Conservation (phyloP, 129 eudicot genomes). For the Logfia minima region DNA sequence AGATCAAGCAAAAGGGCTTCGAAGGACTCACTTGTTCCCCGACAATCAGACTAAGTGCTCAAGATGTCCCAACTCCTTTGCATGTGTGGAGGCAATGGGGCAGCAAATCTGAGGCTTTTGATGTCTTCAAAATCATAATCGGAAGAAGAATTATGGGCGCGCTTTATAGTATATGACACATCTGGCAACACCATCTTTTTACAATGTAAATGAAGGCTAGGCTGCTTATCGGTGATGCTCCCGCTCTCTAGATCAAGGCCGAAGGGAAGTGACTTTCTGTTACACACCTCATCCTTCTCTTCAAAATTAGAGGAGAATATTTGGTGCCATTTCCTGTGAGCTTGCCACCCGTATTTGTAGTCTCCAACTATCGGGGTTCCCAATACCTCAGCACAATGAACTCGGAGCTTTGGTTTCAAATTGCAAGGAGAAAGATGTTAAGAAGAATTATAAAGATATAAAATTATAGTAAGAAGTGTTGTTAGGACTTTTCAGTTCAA, state of each 20-base stretch:
- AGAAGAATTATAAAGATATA: not conserved
- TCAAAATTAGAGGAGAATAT: constrained; percentile 29
- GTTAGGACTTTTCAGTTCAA: constrained; percentile 16
- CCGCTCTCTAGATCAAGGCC: constrained; percentile 68
- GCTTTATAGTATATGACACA: constrained; percentile 54
- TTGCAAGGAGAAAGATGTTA: not conserved
- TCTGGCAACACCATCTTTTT: constrained; percentile 84
- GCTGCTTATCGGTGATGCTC: constrained; percentile 71
- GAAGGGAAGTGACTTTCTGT: constrained; percentile 34
- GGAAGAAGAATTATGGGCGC: constrained; percentile 30
- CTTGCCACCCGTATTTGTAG: constrained; percentile 97
- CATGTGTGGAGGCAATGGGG: constrained; percentile 92
- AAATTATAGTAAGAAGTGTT: not conserved
- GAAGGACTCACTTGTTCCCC: not conserved
- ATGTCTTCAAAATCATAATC: constrained; percentile 45
- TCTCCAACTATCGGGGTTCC: constrained; percentile 99
- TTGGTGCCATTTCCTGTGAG: constrained; percentile 70
- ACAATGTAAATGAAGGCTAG: constrained; percentile 80
- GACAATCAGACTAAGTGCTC: constrained; percentile 30
- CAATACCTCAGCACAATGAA: constrained; percentile 97
- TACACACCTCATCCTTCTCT: constrained; percentile 10
- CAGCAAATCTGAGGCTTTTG: constrained; percentile 56
- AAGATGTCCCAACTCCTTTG: constrained; percentile 90
- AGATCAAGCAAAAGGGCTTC: not conserved
- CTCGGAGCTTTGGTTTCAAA: constrained; percentile 59